Evolutionary conservation across 2,329 filamentous ascomycete genomes (phyloP).

Genomic region (Cephalotrichum gorgonifer): DNA sequence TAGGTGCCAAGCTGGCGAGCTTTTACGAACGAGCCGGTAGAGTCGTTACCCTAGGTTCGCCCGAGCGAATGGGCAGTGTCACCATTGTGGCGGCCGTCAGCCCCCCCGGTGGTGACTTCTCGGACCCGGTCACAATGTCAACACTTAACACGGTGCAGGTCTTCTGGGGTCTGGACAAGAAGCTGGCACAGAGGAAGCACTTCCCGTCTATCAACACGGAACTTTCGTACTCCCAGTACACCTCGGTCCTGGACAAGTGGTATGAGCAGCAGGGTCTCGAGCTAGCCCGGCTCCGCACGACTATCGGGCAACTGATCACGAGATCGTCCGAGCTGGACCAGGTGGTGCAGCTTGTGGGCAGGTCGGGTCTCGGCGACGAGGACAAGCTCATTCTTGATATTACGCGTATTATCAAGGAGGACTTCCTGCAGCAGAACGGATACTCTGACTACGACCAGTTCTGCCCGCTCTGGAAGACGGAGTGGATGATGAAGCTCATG

Average conservation of each 20-base stretch:
- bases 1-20: conserved; percentile 91
- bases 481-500: conserved; percentile 99
- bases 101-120: conserved; percentile 97
- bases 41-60: conserved; percentile 75
- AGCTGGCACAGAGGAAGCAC: conserved; percentile 96
- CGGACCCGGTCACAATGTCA: conserved; percentile 87
- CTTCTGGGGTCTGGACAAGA: conserved; percentile 99
- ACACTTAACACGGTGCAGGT: conserved; percentile 97
- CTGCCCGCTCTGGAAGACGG: conserved; percentile 98
- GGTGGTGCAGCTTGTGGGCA: conserved; percentile 96
- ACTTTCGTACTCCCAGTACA: conserved; percentile 96
- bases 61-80: conserved; percentile 81
- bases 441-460: conserved; percentile 99
- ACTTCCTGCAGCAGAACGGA: conserved; percentile 97
- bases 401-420: conserved; percentile 86
- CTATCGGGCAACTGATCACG: conserved; percentile 85
- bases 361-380: conserved; percentile 87
- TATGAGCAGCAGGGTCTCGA: conserved; percentile 92
- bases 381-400: conserved; percentile 98
- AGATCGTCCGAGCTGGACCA: conserved; percentile 97
- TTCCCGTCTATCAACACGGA: conserved; percentile 98
- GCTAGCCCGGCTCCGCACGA: conserved; percentile 85
- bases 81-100: conserved; percentile 97
- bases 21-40: conserved; percentile 98
- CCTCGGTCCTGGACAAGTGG: conserved; percentile 75